Evolutionary conservation across 306 rosid species (phyloP), one percentile per base, ranked within the genome.

Genomic region (Cicer arietinum): DNA sequence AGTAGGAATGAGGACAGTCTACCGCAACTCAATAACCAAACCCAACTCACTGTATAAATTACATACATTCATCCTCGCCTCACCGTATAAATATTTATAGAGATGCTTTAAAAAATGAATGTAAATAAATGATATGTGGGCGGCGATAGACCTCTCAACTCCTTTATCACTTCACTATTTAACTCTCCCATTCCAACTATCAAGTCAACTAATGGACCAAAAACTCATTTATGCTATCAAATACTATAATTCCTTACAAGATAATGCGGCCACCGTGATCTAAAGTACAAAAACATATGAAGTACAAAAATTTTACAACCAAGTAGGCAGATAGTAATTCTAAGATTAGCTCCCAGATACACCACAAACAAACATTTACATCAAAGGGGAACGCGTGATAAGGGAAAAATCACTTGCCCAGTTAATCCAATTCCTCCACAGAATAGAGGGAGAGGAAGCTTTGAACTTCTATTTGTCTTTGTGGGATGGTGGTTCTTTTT

Each of bases 401-500:
- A 47, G 71, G 17, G 68, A 8, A 64, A 57, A 54, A 20, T 1
- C 71, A 20, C 67, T 73, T 37, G 53, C 63, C 59, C 68, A 30
- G 8, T 57, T 43, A 50, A 67, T 41, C 42, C 35, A 4, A 56
- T 58, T 16, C 79, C 82, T 67, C 68, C 73, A 51, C 48, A 59
- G 3, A 67, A 82, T 8, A 50, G 52, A 66, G 44, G 43, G 12
- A 40, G 63, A 60, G 56, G 45, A 61, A 48, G 47, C 79, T 58
- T 44, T 40, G 75, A 43, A 42, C 64, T 70, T 59, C 85, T 80
- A 85, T 71, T 78, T 80, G 63, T 30, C 74, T 80, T 92, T 89
- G 80, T 50, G 59, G 10, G 85, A 41, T 22, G 77, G 77, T 81
- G 86, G 76, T 63, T 80, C 69, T 45, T 73, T 46, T 58, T 75